These are phyloP conservation scores for Linnemannia exigua DNA, from an alignment of 192 early-diverging fungal genomes.

Conservation along the genomic window DNA sequence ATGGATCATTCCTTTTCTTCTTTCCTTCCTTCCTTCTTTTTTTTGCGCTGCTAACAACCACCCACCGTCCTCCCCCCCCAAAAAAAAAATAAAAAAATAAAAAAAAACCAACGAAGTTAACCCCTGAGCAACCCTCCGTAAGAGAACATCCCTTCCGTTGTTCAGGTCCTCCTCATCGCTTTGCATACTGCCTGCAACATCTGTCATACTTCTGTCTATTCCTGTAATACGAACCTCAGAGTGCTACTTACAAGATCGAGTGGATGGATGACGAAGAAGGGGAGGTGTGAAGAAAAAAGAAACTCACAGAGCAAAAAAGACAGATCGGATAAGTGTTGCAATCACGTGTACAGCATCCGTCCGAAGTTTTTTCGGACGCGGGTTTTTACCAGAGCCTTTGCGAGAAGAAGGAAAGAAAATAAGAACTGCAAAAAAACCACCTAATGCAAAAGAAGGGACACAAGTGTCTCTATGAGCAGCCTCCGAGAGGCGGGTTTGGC, in stretches of 20 bases:
- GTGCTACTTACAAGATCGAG: too few relatives aligned
- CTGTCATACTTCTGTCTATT: too few relatives aligned
- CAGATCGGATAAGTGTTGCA: not conserved
- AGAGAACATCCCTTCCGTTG: not conserved
- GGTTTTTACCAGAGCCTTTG: too few relatives aligned
- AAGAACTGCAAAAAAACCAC: too few relatives aligned
- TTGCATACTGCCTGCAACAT: too few relatives aligned
- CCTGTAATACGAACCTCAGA: too few relatives aligned
- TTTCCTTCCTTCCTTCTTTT: not conserved
- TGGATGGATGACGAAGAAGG: not conserved
- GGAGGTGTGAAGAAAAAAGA: not conserved
- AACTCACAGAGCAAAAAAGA: not conserved
- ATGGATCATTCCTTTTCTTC: not conserved
- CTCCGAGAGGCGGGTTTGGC: too few relatives aligned
- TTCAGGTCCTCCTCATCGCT: too few relatives aligned
- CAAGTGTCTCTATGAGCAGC: too few relatives aligned
- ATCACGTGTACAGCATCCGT: not conserved
- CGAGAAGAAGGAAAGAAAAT: not conserved
- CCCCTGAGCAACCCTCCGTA: not conserved
- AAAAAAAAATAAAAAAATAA: not conserved
- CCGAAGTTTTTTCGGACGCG: too few relatives aligned
- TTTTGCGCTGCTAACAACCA: too few relatives aligned
- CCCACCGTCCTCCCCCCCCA: not conserved
- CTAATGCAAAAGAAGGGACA: too few relatives aligned
- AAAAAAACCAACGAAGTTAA: not conserved